phyloP scores from a whole-genome alignment of 1,284 basidiomycete genomes.

The Cystobasidium pallidum region DNA sequence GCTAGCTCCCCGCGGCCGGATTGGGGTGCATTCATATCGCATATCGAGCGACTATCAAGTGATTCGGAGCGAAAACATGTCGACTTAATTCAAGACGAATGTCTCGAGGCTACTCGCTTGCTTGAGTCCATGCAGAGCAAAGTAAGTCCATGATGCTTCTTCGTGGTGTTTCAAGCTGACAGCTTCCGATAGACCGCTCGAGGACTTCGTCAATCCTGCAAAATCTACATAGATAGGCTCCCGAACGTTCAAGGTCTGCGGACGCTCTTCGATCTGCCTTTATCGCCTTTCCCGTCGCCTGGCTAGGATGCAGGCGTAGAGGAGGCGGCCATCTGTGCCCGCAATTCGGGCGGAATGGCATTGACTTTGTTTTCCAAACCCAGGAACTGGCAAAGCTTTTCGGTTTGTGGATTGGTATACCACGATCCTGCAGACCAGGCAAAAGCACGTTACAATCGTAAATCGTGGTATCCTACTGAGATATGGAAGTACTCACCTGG shows the following conservation, averaged over 20 bases:
- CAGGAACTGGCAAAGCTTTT: slow-evolving; percentile 78
- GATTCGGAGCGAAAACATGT: background rate
- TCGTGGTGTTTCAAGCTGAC: background rate
- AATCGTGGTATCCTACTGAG: background rate
- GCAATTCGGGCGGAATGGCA: slow-evolving; percentile 50
- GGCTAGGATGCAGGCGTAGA: background rate
- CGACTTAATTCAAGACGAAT: background rate
- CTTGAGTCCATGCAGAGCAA: background rate
- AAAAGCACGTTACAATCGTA: slow-evolving; percentile 17
- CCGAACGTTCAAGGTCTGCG: background rate
- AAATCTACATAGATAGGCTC: background rate
- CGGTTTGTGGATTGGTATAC: slow-evolving; percentile 90
- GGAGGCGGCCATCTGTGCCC: slow-evolving; percentile 2
- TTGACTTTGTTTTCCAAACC: slow-evolving; percentile 81
- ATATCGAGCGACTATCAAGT: background rate
- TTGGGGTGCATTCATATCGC: background rate
- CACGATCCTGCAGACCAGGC: slow-evolving; percentile 63
- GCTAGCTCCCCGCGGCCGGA: background rate
- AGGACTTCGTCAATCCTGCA: background rate
- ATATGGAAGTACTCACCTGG: slow-evolving; percentile 25
- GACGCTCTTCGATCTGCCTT: background rate
- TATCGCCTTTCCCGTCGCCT: background rate
- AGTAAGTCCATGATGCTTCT: background rate
- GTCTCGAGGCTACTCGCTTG: background rate
- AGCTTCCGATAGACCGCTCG: background rate